Evolutionary conservation across 2,329 filamentous ascomycete genomes (phyloP), one percentile per base, ranked within the genome.

Genomic region (Stylonectria norvegica): DNA sequence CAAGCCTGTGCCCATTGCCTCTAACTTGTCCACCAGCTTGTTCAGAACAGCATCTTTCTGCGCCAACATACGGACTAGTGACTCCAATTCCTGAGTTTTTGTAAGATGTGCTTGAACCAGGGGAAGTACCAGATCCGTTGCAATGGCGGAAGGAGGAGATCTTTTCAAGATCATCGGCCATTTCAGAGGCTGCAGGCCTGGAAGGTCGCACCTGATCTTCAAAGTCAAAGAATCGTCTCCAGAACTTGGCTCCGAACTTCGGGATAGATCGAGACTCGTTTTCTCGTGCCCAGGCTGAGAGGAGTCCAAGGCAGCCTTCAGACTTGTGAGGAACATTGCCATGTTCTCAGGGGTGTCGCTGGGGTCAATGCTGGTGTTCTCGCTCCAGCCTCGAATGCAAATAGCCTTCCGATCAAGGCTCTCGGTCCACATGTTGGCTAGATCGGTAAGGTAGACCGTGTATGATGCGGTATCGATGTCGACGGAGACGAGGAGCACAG

Each of bases 351-450:
- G 68, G 44, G 83, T 82, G 49, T 85, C 81, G 57, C 76, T 81
- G 2, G 86, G 81, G 57, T 91, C 85, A 45, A 91, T 89, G 45
- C 77, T 81, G 12, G 83, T 86, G 52, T 80, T 74, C 50, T 83
- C 73, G 17, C 75, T 65, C 40, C 78, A 70, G 20, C 79, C 83
- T 43, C 84, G 77, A 43, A 72, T 66, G 40, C 81, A 73, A 41
- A 91, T 84, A 9, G 69, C 71, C n/a, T 69, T 70, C 16, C 78
- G 69, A 40, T 80, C 74, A 16, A 89, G 65, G 7, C 62, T 70
- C 63, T 90, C 86, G 18, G 69, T 65, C 86, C 86, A 93, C n/a
- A 89, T 68, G 49, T 81, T 76, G 57, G 76, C 81, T 43, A 89
- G 71, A 58, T 91, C 86, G 3, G 85, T 88, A 27, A 91, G 58